Evolutionary conservation across 805 yeast species (phyloP).

Genomic region (Candida parachauliodes): DNA sequence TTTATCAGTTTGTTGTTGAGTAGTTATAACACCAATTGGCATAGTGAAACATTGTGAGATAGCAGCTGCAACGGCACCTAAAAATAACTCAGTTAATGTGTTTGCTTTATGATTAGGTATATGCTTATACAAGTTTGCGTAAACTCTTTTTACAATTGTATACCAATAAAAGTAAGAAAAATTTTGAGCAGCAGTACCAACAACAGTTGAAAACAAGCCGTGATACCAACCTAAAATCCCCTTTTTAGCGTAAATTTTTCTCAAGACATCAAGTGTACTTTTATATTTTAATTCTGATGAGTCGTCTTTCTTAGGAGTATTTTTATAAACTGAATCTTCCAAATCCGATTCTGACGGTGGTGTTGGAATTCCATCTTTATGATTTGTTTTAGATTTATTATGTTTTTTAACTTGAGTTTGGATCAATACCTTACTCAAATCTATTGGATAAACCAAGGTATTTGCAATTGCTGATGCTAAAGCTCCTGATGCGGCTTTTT

Average conservation of each 20-base stretch:
- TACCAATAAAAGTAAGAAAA: conserved; percentile 89
- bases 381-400: neutral
- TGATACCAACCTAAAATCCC: conserved; percentile 71
- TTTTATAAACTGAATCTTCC: conserved; percentile 18
- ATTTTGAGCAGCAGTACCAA: conserved; percentile 73
- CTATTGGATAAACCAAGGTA: conserved; percentile 75
- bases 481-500: conserved; percentile 79
- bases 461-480: conserved; percentile 79
- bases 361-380: conserved; percentile 6
- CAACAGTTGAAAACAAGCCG: conserved; percentile 63
- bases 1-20: conserved; percentile 54
- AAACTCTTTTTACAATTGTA: conserved; percentile 60
- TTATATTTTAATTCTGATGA: conserved; percentile 39
- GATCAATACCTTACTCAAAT: conserved; percentile 69
- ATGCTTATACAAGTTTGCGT: conserved; percentile 37
- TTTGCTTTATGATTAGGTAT: conserved; percentile 38
- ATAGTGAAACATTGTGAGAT: conserved; percentile 75
- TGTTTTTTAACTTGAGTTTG: conserved; percentile 59
- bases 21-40: conserved; percentile 75
- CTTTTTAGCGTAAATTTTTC: conserved; percentile 51
- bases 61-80: conserved; percentile 82
- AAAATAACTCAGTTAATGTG: conserved; percentile 63
- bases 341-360: conserved; percentile 13
- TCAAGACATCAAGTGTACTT: conserved; percentile 60
- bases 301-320: conserved; percentile 1